Evolutionary conservation across 768 basidiomycete species (phyloP), one percentile per base, ranked within the genome.

Genomic region (Lentinula lateritia): DNA sequence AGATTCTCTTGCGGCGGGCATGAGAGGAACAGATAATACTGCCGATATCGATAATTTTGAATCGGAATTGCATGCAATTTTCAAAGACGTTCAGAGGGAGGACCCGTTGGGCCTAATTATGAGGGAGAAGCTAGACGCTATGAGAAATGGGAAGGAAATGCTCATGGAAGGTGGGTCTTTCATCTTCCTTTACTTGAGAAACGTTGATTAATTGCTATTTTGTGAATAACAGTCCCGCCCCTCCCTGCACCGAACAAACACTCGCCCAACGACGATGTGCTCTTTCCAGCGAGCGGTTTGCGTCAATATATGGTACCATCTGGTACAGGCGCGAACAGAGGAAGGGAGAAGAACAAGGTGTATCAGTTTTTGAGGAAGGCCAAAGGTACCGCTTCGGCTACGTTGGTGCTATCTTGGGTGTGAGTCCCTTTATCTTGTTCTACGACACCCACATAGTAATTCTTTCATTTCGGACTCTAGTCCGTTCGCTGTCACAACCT

Each of bases 361-460:
- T 67, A 70, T 52, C 66, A 64, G 28, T 82, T 78, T 59, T 65
- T 89, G 64, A 82, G 78, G 68, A 83, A 83, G 64, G 80, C 77
- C 15, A 86, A 83, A 66, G 88, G 88, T 1, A 69, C 84, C 20
- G 79, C 82, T 59, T 76, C 87, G 4, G 74, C 90, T 3, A 75
- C 79, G 20, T 75, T 90, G 13, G 78, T 83, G 36, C 72, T 92
- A 54, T 84, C 86, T 13, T 91, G 89, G 89, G 80, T 81, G 89
- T 89, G 61, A 53, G 80, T 75, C 39, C 62, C 39, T 55, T 56
- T 38, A 53, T 38, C 15, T 35, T 41, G 54, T n/a, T 7, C 35
- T 16, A 7, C 10, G 20, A 28, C 23, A 32, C 20, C 8, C 7
- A 20, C 9, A 50, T 50, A 28, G 20, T 23, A 23, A 23, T 23